Evolutionary conservation across 106 monocot species (phyloP), one percentile per base, ranked within the genome.

Genomic region (Allium sativum): DNA sequence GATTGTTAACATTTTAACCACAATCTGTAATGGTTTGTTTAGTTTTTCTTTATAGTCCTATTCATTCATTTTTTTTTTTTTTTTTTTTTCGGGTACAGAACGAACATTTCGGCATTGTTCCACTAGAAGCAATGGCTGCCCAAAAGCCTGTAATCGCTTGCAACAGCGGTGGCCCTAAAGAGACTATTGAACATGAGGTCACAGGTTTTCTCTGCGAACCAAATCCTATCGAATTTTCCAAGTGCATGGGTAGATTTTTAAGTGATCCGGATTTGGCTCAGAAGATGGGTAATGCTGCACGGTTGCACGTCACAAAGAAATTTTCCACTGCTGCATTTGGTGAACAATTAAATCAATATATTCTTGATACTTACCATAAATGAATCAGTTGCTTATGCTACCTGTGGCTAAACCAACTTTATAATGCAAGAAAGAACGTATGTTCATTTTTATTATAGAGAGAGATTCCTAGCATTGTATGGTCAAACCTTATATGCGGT

Each of bases 31-130:
- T 22, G 22, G 22, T 1, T 22, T 3, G 22, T 1, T 22, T 22
- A 22, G 3, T 22, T 22, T 22, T 3, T 22, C 3, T 21, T 58
- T 22, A 57, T 3, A 53, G 40, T 10, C 42, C 40, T n/a, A 16
- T 52, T 61, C 42, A 20, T 56, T 15, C 0, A 17, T n/a, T 52
- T 48, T 60, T 13, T 45, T 69, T 59, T 50, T 52, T n/a, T 52
- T 48, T 60, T 13, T 45, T 69, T 59, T 50, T 52, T 22, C 14
- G 31, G 10, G 21, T 51, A 64, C 65, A 89, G 89, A 77, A 92
- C 77, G 90, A 87, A 56, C 95, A 96, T 72, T 96, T 90, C 48
- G 87, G 86, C 18, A 90, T 90, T 42, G 90, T 96, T 41, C 95
- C 90, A 11, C 51, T 90, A 56, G 90, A 96, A 78, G 95, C 95